Percentiles rank a stretch among this genome's conserved stretches.
These are phyloP conservation scores for Helicostylum pulchrum DNA, from an alignment of 192 early-diverging fungal genomes.

Conservation along the genomic window DNA sequence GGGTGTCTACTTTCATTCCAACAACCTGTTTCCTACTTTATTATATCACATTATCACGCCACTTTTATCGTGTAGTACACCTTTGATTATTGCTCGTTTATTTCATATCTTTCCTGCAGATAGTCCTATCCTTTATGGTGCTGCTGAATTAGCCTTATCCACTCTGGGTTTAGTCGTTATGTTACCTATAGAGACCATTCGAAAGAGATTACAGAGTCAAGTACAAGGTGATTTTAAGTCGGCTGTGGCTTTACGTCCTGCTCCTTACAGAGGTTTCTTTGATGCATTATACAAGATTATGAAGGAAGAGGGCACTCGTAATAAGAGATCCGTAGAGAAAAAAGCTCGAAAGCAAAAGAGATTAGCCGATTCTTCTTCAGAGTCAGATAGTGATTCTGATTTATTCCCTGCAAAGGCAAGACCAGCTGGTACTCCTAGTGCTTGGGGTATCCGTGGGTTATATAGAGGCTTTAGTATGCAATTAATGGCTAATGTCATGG, in stretches of 20 bases:
- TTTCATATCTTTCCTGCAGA: constrained; percentile 52
- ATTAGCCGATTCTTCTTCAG: background rate
- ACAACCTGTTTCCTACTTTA: constrained; percentile 71
- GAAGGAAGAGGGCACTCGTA: constrained; percentile 62
- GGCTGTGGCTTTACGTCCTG: constrained; percentile 56
- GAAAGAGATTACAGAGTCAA: constrained; percentile 80
- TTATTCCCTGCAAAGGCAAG: constrained; percentile 9
- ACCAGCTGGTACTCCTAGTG: constrained; percentile 1
- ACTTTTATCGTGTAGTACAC: constrained; percentile 60
- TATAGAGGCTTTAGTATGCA: constrained; percentile 67
- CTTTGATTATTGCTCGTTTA: constrained; percentile 60
- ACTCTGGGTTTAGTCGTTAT: constrained; percentile 70
- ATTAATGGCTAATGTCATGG: constrained; percentile 46
- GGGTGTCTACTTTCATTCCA: constrained; percentile 57
- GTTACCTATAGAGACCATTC: constrained; percentile 78
- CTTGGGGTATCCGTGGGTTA: constrained; percentile 59
- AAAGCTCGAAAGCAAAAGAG: background rate
- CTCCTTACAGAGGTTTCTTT: constrained; percentile 65
- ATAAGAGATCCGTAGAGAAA: constrained; percentile 3
- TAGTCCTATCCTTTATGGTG: constrained; percentile 53
- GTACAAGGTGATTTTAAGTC: constrained; percentile 58
- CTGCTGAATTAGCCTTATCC: constrained; percentile 60
- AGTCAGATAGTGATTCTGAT: background rate
- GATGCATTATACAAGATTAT: constrained; percentile 66
- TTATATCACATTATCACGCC: constrained; percentile 75